These are phyloP conservation scores for Stevia rebaudiana DNA, from an alignment of 140 eudicot species.

Conservation along the genomic window DNA sequence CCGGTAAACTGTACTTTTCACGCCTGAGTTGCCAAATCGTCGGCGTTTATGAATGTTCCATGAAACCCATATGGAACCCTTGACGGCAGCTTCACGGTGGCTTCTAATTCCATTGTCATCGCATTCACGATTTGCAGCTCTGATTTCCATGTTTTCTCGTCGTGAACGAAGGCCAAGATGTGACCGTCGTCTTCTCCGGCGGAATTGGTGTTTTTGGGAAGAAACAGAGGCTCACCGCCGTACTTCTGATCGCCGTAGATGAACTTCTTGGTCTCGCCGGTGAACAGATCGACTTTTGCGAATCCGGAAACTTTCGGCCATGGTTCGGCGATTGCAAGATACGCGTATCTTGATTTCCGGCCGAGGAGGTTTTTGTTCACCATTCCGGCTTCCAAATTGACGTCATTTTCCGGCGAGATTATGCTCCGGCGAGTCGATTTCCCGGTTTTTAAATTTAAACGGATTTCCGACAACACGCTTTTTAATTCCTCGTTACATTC, in stretches of 20 bases:
- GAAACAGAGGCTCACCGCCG: conserved; percentile 68
- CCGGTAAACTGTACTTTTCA: conserved; percentile 17
- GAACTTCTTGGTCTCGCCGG: conserved; percentile 45
- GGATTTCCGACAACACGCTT: conserved; percentile 49
- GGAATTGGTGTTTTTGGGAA: conserved; percentile 25
- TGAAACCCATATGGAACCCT: conserved; percentile 73
- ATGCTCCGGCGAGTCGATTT: conserved; percentile 44
- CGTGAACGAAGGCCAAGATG: conserved; percentile 56
- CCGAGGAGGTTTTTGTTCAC: conserved; percentile 57
- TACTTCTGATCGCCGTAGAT: conserved; percentile 56
- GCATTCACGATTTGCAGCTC: conserved; percentile 63
- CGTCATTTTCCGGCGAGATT: conserved; percentile 34
- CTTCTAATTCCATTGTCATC: conserved; percentile 41
- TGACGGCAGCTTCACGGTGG: conserved; percentile 47
- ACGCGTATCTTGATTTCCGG: conserved; percentile 45
- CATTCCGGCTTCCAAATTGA: conserved; percentile 71
- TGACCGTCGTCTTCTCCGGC: conserved; percentile 53
- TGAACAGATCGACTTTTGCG: conserved; percentile 55
- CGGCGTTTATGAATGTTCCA: conserved; percentile 48
- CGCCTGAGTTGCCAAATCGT: conserved; percentile 54
- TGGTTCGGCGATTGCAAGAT: conserved; percentile 65
- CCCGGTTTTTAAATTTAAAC: conserved; percentile 54
- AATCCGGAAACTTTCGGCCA: conserved; percentile 78
- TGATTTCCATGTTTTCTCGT: conserved; percentile 52
- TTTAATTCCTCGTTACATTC: conserved; percentile 54